Percentiles rank a stretch among this genome's conserved stretches.
Conservation (phyloP, 768 basidiomycete genomes). For the Podaxis carcinomalis region DNA sequence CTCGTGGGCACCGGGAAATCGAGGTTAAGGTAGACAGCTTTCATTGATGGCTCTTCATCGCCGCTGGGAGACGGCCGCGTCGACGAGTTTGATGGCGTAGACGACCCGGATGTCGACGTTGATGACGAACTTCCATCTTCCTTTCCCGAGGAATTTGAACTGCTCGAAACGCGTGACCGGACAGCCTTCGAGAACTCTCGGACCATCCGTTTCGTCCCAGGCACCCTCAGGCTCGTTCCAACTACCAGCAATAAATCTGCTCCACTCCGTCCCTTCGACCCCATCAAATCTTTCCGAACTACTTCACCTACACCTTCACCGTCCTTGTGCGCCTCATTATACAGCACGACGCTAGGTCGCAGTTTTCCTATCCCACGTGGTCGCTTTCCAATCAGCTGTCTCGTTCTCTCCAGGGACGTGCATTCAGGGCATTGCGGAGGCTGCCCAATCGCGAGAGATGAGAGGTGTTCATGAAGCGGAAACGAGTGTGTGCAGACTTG, state of each 20-base stretch:
- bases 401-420: conserved; percentile 58
- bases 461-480: conserved; percentile 59
- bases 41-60: conserved; percentile 53
- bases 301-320: conserved; percentile 84
- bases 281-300: conserved; percentile 77
- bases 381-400: conserved; percentile 74
- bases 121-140: conserved; percentile 23
- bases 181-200: conserved; percentile 83
- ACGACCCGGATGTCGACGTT: conserved; percentile 11
- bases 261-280: conserved; percentile 62
- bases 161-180: conserved; percentile 39
- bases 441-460: conserved; percentile 53
- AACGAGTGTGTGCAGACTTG: conserved; percentile 73
- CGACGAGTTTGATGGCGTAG: conserved; percentile 37
- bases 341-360: conserved; percentile 84
- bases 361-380: conserved; percentile 75
- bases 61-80: conserved; percentile 36
- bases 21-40: conserved; percentile 78
- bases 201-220: conserved; percentile 89
- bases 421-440: conserved; percentile 82
- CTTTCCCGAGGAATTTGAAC: conserved; percentile 25
- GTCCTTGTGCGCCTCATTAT: conserved; percentile 84
- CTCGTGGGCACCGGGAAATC: conserved; percentile 82
- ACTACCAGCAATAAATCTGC: conserved; percentile 87
- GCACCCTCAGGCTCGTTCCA: conserved; percentile 85